Evolutionary conservation across 2,329 filamentous ascomycete species (phyloP).

Genomic region (Fusarium pseudocircinatum): DNA sequence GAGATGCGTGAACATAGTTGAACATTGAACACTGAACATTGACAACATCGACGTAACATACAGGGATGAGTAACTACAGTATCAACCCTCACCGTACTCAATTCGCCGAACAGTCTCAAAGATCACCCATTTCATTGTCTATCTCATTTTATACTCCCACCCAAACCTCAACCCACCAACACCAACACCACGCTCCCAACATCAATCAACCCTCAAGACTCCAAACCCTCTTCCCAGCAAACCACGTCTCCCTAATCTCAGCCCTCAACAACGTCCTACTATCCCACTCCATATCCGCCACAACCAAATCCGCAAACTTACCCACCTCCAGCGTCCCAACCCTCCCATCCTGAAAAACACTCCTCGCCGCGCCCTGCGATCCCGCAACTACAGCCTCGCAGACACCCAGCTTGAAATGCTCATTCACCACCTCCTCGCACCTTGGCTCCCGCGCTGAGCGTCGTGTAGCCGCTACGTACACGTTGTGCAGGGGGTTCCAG

Average conservation of each 20-base stretch:
- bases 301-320: slow-evolving; percentile 64
- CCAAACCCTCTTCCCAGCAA: slow-evolving; percentile 56
- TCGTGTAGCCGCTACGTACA: slow-evolving; percentile 66
- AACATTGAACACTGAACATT: background rate
- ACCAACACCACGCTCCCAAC: slow-evolving; percentile 9
- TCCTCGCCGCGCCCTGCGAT: slow-evolving; percentile 62
- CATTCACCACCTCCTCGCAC: slow-evolving; percentile 56
- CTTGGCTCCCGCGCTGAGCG: slow-evolving; percentile 60
- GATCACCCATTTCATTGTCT: background rate
- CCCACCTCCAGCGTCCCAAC: slow-evolving; percentile 62
- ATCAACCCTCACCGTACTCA: background rate
- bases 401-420: slow-evolving; percentile 60
- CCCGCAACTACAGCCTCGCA: slow-evolving; percentile 62
- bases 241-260: slow-evolving; percentile 63
- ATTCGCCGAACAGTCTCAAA: background rate
- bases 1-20: background rate
- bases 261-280: slow-evolving; percentile 57
- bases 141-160: slow-evolving; percentile 13
- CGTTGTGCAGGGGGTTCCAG: slow-evolving; percentile 60
- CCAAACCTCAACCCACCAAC: no score
- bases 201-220: background rate
- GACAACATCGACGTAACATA: background rate
- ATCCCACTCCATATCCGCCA: slow-evolving; percentile 59
- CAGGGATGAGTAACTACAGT: no score
- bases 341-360: slow-evolving; percentile 59